Conservation (phyloP, 805 yeast species). For the Wickerhamiella spandovensis region DNA sequence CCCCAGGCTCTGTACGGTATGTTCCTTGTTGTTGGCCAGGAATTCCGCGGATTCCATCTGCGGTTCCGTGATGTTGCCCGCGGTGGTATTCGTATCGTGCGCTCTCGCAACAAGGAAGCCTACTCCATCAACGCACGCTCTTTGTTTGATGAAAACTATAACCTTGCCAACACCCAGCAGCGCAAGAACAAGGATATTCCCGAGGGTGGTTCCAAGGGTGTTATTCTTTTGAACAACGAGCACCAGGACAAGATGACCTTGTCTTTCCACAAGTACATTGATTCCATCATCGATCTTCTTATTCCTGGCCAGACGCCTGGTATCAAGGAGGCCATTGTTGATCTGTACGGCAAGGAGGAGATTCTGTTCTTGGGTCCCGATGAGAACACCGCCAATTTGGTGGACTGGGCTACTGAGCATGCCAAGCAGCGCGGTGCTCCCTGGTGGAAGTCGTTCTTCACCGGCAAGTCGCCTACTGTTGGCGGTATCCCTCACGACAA, state of each 20-base stretch:
- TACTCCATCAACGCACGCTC: constrained; percentile 75
- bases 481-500: constrained; percentile 99
- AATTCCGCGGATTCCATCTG: constrained; percentile 94
- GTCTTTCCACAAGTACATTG: constrained; percentile 87
- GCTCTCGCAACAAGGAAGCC: constrained; percentile 72
- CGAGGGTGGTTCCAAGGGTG: constrained; percentile 98
- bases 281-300: constrained; percentile 74
- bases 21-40: constrained; percentile 91
- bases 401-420: constrained; percentile 94
- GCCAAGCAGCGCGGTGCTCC: constrained; percentile 87
- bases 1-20: constrained; percentile 90
- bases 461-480: constrained; percentile 80
- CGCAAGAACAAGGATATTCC: constrained; percentile 96
- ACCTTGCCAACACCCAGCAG: constrained; percentile 91
- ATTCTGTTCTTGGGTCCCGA: constrained; percentile 98
- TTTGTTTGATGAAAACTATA: constrained; percentile 91
- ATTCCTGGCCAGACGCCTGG: constrained; percentile 61
- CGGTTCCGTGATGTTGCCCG: constrained; percentile 95
- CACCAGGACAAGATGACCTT: constrained; percentile 69
- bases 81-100: constrained; percentile 95
- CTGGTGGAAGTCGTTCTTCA: constrained; percentile 97
- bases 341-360: constrained; percentile 70
- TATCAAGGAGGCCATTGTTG: constrained; percentile 71
- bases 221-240: constrained; percentile 57
- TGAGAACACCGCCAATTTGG: constrained; percentile 92